Percentiles rank a stretch among this genome's conserved stretches.
These are phyloP conservation scores for Trifolium pratense DNA, from an alignment of 306 rosid species.

Conservation along the genomic window DNA sequence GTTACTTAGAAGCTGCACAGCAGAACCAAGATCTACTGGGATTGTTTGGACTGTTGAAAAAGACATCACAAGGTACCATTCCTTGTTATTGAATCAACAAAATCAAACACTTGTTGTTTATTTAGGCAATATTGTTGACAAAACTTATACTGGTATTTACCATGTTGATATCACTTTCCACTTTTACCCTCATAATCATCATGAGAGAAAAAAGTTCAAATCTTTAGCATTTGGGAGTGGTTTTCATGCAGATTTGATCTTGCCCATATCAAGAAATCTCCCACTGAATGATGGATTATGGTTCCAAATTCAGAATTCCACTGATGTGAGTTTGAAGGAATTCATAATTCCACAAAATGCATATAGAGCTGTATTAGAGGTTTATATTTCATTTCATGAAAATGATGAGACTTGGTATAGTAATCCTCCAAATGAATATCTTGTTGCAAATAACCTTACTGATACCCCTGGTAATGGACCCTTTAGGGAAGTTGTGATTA, in stretches of 20 bases:
- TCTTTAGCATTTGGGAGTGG: constrained; percentile 39
- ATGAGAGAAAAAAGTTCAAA: constrained; percentile 10
- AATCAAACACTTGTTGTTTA: constrained; percentile 79
- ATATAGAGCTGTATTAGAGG: constrained; percentile 86
- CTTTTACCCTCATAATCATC: constrained; percentile 60
- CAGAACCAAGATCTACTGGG: constrained; percentile 77
- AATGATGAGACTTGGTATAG: constrained; percentile 85
- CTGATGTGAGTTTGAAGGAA: constrained; percentile 54
- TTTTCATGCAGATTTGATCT: constrained; percentile 74
- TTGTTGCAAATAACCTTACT: constrained; percentile 65
- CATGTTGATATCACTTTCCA: constrained; percentile 67
- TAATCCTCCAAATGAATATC: constrained; percentile 68
- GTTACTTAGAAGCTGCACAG: constrained; percentile 88
- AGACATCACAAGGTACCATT: constrained; percentile 83
- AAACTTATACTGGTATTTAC: constrained; percentile 77
- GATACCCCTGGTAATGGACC: constrained; percentile 76
- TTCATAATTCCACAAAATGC: constrained; percentile 71
- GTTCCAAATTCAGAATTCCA: constrained; percentile 66
- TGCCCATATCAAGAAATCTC: constrained; percentile 71
- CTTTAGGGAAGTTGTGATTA: constrained; percentile 79
- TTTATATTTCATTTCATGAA: constrained; percentile 89
- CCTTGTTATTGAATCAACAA: constrained; percentile 68
- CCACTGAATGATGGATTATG: constrained; percentile 85
- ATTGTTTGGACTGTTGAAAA: constrained; percentile 84
- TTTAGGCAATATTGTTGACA: constrained; percentile 67